These are phyloP conservation scores for Colletotrichum sp. DNA, from an alignment of 2,329 filamentous ascomycete genomes.

Conservation along the genomic window DNA sequence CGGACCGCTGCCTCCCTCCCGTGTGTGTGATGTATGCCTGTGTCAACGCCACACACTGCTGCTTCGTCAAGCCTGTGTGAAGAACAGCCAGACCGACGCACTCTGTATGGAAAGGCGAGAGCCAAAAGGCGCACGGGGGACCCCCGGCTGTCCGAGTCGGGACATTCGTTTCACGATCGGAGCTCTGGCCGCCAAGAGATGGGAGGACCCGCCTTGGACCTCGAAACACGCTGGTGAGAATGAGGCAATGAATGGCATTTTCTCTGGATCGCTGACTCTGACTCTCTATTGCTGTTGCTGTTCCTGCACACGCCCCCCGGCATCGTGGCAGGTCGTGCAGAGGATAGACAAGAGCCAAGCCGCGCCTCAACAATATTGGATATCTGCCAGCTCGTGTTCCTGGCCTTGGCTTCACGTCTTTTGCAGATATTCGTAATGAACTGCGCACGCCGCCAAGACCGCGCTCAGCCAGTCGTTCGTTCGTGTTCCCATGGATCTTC, in stretches of 20 bases:
- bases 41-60: background rate
- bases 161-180: constrained; percentile 19
- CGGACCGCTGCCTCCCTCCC: constrained; percentile 5
- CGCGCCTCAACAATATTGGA: background rate
- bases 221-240: constrained; percentile 11
- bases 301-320: background rate
- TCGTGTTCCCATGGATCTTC: background rate
- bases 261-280: background rate
- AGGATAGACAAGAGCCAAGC: background rate
- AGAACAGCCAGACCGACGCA: background rate
- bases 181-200: constrained; percentile 21
- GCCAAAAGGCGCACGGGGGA: background rate
- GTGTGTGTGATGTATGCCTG: background rate
- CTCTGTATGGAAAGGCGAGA: background rate
- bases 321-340: background rate
- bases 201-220: constrained; percentile 17
- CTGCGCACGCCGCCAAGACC: constrained; percentile 11
- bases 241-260: background rate
- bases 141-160: constrained; percentile 11
- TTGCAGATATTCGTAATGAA: background rate
- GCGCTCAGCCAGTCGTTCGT: background rate
- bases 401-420: background rate
- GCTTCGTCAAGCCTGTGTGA: background rate
- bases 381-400: constrained; percentile 14
- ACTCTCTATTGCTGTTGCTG: background rate